Evolutionary conservation across 2,329 filamentous ascomycete species (phyloP), one percentile per base, ranked within the genome.

Genomic region (Neoascochyta sp.): DNA sequence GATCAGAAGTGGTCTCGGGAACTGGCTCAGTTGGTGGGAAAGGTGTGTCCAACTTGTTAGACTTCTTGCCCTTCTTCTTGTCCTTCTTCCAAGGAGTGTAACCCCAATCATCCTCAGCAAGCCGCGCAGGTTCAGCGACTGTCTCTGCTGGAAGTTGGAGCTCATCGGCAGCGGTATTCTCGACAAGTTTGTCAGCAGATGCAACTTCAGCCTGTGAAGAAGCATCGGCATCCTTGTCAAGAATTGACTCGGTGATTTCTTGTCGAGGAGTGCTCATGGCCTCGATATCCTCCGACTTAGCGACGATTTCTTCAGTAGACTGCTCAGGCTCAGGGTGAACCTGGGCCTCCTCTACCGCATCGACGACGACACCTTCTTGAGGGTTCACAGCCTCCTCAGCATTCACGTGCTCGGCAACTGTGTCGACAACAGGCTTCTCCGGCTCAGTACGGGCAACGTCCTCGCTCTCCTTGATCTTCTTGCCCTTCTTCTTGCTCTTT

Each of bases 401-500:
- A n/a, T n/a, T n/a, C n/a, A n/a, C n/a, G n/a, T n/a, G n/a, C n/a
- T n/a, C n/a, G n/a, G n/a, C n/a, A n/a, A n/a, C n/a, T n/a, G n/a
- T 20, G 10, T 20, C 18, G 18, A 20, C 18, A 20, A 20, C n/a
- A n/a, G n/a, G n/a, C n/a, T n/a, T n/a, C n/a, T n/a, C n/a, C n/a
- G n/a, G n/a, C n/a, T n/a, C n/a, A n/a, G n/a, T n/a, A n/a, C n/a
- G n/a, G n/a, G n/a, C n/a, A n/a, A n/a, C n/a, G n/a, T n/a, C n/a
- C n/a, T n/a, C n/a, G n/a, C n/a, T n/a, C n/a, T n/a, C n/a, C 27
- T 36, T 35, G 31, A 42, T 53, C 26, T 41, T 41, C 32, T 53
- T 52, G 22, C 34, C 43, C 8, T 38, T 34, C 26, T 49, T 47
- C 22, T 47, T 46, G 6, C 34, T 32, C 7, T 41, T 39, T 19